Base-by-base conservation (phyloP, 2,329 filamentous ascomycete genomes). In the Epicoccum sorghinum region DNA sequence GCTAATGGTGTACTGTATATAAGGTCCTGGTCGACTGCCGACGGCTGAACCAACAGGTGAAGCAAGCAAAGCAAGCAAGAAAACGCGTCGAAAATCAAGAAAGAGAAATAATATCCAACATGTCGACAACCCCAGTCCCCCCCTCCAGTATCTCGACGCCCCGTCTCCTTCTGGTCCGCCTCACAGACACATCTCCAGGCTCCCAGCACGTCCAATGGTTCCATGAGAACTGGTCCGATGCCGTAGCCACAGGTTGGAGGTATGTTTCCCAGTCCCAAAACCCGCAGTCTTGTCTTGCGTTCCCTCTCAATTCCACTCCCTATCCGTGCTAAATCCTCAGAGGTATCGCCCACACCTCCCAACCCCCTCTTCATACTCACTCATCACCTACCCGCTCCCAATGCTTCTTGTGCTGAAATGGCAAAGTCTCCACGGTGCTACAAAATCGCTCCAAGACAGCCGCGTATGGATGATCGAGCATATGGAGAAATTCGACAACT, bases 191-290 rank as follows among this genome's bases (percentile, higher is more conserved):
- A 7, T 45, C 58, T 3, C 29, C 29, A 3, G 54, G 47, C 7
- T 64, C 65, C 2, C 55, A 63, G 12, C 68, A 70, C 43, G 41
- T 69, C 12, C 55, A 59, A 39, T 67, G 64, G 62, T 71, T 70
- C 52, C 68, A 72, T 35, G 55, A 65, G 29, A 52, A 61, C 30
- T 69, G 68, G 67, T 53, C 42, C 8, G 57, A 70, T 18, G 52
- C 56, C 6, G 52, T 46, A 1, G 57, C 57, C 27, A 72, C 69
- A 39, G 39, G 53, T 14, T 71, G 68, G 69, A 68, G 54, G 62
- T 62, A 60, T 9, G 32, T 35, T 33, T 9, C 9, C 27, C 18
- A 18, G 18, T 18, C 18, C 18, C 18, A 18, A 3, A 18, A 18
- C 18, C 18, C 18, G 18, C 18, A 18, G 18, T 18, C 18, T 18